Evolutionary conservation across 2,329 filamentous ascomycete genomes (phyloP), one percentile per base, ranked within the genome.

Genomic region (Didymella keratinophila): DNA sequence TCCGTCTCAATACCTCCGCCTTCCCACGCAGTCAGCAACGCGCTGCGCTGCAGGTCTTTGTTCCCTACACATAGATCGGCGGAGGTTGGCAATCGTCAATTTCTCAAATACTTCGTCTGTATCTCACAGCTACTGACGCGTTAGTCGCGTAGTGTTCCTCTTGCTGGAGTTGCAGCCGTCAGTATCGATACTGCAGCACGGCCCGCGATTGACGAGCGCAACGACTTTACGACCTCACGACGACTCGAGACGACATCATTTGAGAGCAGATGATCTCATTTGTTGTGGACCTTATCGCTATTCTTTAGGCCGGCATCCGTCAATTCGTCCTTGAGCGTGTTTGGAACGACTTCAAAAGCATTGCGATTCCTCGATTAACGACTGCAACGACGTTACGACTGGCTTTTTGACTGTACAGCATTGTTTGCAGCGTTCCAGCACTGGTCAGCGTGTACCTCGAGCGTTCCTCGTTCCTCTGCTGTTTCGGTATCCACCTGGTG

Each of bases 381-480:
- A 77, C 70, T 68, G 71, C 73, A 68, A 78, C 75, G 75, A 78
- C 71, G 50, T 77, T 62, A 78, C 75, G 74, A 78, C 72, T 69
- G 72, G 70, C 68, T 70, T 74, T 74, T 73, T 73, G 66, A 69
- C 55, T 63, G 57, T 72, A 71, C 66, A 74, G 74, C 74, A 75
- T 77, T 72, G 62, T 73, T 74, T 78, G 72, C 71, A 77, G 74
- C 72, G 70, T 76, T 77, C 54, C 30, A 53, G 54, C 43, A 36
- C 34, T 37, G 39, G 42, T 21, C 41, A 51, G 53, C 56, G 50
- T 49, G 49, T 49, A 27, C 30, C 30, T 53, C 58, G 56, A 55
- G 51, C 56, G 47, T 59, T 20, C 52, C 55, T 58, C 56, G 58
- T 60, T 52, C 60, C 57, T 36, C 32, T 52, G 60, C 58, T 60